Conservation (phyloP, 2,329 filamentous ascomycete species). For the Penicillium crustosum region DNA sequence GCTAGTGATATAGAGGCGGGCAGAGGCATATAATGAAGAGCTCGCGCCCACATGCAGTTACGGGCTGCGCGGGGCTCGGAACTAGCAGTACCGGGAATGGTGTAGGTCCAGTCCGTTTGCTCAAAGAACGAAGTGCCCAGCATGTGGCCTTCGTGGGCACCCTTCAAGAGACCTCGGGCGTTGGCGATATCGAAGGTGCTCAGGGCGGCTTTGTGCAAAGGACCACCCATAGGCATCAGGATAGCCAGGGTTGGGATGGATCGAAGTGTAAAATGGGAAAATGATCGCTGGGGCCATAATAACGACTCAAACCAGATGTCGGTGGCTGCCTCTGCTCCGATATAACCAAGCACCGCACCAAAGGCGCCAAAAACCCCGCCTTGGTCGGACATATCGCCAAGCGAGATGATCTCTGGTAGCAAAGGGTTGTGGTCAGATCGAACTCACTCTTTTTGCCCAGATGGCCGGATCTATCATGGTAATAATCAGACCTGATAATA, state of each 20-base stretch:
- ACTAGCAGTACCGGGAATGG: background rate
- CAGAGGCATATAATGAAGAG: background rate
- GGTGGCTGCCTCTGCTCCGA: background rate
- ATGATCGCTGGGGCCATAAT: background rate
- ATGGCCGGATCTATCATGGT: background rate
- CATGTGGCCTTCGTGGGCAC: background rate
- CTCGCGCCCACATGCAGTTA: background rate
- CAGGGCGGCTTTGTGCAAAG: background rate
- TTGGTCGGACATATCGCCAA: background rate
- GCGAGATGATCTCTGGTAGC: background rate
- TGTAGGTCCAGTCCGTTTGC: background rate
- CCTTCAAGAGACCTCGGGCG: background rate
- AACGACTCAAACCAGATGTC: background rate
- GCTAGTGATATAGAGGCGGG: background rate
- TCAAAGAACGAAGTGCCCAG: background rate
- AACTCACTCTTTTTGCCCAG: background rate
- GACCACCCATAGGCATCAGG: background rate
- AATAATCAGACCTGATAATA: background rate
- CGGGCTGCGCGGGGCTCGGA: background rate
- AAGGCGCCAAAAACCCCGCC: background rate
- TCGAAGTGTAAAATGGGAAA: background rate
- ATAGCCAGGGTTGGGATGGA: background rate
- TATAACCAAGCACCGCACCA: background rate
- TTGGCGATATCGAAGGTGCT: background rate
- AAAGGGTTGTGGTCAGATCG: background rate